Percentiles rank a stretch among this genome's conserved stretches.
These are phyloP conservation scores for Citrus mangshanensis DNA, from an alignment of 345 rosid genomes.

Conservation along the genomic window DNA sequence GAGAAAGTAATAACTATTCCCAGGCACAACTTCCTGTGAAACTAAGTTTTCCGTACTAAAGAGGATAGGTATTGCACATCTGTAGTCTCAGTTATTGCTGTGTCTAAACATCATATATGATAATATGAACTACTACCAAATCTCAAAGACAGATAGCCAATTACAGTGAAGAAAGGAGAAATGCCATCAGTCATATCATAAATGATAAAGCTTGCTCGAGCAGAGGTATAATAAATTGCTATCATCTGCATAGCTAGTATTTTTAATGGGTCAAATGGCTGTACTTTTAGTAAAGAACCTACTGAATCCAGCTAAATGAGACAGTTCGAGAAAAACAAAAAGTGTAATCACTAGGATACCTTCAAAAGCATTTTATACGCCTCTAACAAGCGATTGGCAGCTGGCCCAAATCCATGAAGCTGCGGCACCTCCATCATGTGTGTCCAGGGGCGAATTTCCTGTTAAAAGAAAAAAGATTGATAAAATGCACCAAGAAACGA, in stretches of 20 bases:
- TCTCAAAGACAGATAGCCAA: not conserved
- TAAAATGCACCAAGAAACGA: not conserved
- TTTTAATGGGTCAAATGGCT: not conserved
- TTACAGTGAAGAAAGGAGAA: not conserved
- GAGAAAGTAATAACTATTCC: not conserved
- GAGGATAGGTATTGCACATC: not conserved
- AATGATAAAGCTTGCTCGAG: not conserved
- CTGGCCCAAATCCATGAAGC: conserved; percentile 98
- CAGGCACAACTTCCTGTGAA: not conserved
- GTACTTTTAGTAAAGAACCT: not conserved
- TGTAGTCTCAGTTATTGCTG: not conserved
- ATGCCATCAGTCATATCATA: not conserved
- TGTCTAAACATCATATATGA: not conserved
- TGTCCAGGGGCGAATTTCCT: conserved; percentile 99
- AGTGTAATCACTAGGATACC: conserved; percentile 36
- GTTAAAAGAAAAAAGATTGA: conserved; percentile 1
- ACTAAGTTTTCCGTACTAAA: not conserved
- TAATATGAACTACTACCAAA: not conserved
- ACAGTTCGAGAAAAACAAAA: not conserved
- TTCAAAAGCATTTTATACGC: conserved; percentile 97
- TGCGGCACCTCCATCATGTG: conserved; percentile 99
- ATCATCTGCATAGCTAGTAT: not conserved
- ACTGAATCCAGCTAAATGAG: not conserved
- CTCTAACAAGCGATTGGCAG: conserved; percentile 93
- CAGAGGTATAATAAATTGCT: not conserved